Conservation (phyloP, 192 early-diverging fungal genomes). For the Podila epigama region DNA sequence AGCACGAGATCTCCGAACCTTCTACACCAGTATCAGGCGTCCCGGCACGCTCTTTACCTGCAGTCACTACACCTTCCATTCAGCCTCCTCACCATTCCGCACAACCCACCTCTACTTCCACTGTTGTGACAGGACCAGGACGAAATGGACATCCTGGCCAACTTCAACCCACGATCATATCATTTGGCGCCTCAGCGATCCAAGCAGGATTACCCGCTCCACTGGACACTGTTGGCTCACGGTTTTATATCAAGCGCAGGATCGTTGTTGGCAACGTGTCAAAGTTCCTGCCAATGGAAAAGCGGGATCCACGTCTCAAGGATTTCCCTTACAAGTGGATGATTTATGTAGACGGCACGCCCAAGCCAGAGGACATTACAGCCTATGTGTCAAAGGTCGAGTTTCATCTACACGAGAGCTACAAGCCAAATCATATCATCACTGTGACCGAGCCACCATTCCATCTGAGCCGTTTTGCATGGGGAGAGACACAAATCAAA, state of each 20-base stretch:
- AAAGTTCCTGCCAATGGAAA: conserved; percentile 67
- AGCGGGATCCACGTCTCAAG: conserved; percentile 60
- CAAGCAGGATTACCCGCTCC: conserved; percentile 31
- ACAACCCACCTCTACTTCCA: background rate
- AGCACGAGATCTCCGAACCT: conserved; percentile 24
- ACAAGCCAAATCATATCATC: conserved; percentile 87
- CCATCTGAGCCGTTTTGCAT: conserved; percentile 87
- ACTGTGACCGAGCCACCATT: conserved; percentile 82
- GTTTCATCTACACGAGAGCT: conserved; percentile 90
- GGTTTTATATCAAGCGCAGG: conserved; percentile 76
- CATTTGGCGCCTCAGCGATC: conserved; percentile 38
- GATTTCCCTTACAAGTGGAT: conserved; percentile 90
- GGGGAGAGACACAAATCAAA: conserved; percentile 93
- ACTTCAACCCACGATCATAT: conserved; percentile 40
- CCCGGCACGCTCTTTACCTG: conserved; percentile 5
- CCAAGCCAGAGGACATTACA: conserved; percentile 52
- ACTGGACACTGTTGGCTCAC: conserved; percentile 61
- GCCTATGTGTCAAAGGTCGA: conserved; percentile 82
- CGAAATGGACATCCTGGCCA: background rate
- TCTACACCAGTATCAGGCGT: conserved; percentile 16
- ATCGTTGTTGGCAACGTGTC: conserved; percentile 79
- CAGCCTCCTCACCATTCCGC: conserved; percentile 14
- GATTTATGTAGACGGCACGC: conserved; percentile 79
- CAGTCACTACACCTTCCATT: background rate
- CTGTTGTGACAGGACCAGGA: background rate